A percentile compares a stretch with the other conserved stretches of the same genome.
phyloP scores from a whole-genome alignment of 2,329 filamentous ascomycete species.

The Fusarium longipes region DNA sequence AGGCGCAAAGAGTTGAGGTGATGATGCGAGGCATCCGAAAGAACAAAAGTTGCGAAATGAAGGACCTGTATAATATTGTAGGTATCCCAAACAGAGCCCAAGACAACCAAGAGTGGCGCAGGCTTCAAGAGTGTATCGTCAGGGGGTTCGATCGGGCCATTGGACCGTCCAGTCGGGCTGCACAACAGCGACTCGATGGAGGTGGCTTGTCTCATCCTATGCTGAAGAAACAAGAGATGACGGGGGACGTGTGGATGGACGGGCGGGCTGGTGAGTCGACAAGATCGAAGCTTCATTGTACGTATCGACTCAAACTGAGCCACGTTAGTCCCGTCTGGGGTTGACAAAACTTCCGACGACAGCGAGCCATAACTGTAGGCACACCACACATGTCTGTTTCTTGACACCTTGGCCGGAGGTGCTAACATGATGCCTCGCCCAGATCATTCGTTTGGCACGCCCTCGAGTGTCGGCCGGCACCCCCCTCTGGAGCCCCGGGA shows the following conservation, averaged over 20 bases:
- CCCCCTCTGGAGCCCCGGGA: slow-evolving; percentile 27
- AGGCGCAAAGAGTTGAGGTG: slow-evolving; percentile 4
- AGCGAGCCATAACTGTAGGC: slow-evolving; percentile 38
- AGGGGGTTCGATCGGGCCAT: slow-evolving; percentile 46
- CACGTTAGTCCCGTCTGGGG: slow-evolving; percentile 48
- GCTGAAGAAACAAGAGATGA: slow-evolving; percentile 45
- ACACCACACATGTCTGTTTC: slow-evolving; percentile 35
- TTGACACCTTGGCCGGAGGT: slow-evolving; percentile 25
- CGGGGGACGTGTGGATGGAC: slow-evolving; percentile 40
- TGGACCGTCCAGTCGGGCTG: slow-evolving; percentile 46
- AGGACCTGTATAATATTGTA: slow-evolving; percentile 26
- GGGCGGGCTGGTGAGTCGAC: slow-evolving; percentile 47
- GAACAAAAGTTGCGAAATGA: slow-evolving; percentile 30
- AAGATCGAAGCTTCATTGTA: slow-evolving; percentile 38
- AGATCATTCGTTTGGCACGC: slow-evolving; percentile 24
- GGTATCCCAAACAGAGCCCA: slow-evolving; percentile 39
- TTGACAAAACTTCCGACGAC: slow-evolving; percentile 48
- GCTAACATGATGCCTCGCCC: slow-evolving; percentile 33
- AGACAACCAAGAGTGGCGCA: slow-evolving; percentile 46
- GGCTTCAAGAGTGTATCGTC: slow-evolving; percentile 46
- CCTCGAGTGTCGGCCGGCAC: slow-evolving; percentile 28
- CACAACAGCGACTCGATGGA: slow-evolving; percentile 43
- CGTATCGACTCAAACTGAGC: slow-evolving; percentile 46
- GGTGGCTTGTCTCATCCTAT: slow-evolving; percentile 48
- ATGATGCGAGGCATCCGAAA: slow-evolving; percentile 20